Conservation (phyloP, 352 stramenopile species). For the Phytophthora tubulina region DNA sequence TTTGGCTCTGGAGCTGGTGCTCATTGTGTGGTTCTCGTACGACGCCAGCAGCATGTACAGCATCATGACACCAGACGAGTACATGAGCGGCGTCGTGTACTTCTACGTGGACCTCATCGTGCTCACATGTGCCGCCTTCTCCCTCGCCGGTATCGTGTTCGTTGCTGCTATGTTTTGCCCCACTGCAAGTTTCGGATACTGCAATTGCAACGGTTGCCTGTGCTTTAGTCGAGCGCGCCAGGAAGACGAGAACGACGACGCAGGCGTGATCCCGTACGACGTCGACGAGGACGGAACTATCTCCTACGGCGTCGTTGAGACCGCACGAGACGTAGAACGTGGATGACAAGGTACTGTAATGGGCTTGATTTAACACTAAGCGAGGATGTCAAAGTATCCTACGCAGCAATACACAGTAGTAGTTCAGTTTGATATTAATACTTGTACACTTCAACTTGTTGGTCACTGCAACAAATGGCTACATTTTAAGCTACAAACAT, state of each 20-base stretch:
- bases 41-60: conserved; percentile 67
- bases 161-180: conserved; percentile 44
- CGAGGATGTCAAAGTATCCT: not conserved
- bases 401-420: not conserved
- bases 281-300: conserved; percentile 36
- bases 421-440: too few species aligned
- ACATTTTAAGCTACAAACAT: conserved; percentile 12
- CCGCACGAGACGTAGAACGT: conserved; percentile 30
- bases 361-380: not conserved
- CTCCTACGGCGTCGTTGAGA: conserved; percentile 33
- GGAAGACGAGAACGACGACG: conserved; percentile 25
- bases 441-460: not conserved
- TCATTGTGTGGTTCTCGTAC: conserved; percentile 65
- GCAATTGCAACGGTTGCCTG: conserved; percentile 46
- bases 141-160: conserved; percentile 47
- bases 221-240: conserved; percentile 36
- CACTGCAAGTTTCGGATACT: conserved; percentile 44
- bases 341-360: conserved; percentile 9
- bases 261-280: conserved; percentile 36
- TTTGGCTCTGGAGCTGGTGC: conserved; percentile 53
- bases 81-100: conserved; percentile 76
- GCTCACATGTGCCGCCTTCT: conserved; percentile 51
- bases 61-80: conserved; percentile 68
- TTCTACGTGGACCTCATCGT: conserved; percentile 75
- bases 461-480: conserved; percentile 9